These are phyloP conservation scores for Phialophora chinensis DNA, from an alignment of 2,329 filamentous ascomycete genomes.

Conservation along the genomic window DNA sequence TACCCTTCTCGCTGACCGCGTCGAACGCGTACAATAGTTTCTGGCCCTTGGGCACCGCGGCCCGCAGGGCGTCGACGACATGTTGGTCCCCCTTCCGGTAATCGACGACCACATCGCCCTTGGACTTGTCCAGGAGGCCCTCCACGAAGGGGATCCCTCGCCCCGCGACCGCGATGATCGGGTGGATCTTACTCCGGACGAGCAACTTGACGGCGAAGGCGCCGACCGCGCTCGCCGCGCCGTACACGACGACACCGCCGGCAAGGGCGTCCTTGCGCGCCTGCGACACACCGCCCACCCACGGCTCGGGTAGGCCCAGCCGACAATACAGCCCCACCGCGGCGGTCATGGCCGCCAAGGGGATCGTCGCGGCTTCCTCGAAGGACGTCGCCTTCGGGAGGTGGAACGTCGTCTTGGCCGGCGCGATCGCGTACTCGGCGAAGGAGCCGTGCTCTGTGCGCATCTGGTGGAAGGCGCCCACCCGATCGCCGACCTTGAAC, in stretches of 20 bases:
- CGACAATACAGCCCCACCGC: constrained; percentile 31
- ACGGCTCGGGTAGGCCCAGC: constrained; percentile 36
- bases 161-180: constrained; percentile 66
- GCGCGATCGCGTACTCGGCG: constrained; percentile 63
- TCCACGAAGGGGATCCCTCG: constrained; percentile 58
- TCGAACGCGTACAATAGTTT: constrained; percentile 63
- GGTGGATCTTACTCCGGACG: constrained; percentile 62
- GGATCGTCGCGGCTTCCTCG: constrained; percentile 51
- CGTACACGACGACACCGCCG: constrained; percentile 58
- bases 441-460: constrained; percentile 57
- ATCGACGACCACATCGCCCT: constrained; percentile 65
- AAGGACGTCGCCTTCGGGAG: constrained; percentile 59
- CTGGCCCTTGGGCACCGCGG: constrained; percentile 48
- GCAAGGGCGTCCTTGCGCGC: constrained; percentile 28
- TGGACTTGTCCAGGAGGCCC: constrained; percentile 56
- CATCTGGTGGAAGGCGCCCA: constrained; percentile 60
- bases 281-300: constrained; percentile 25
- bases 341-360: constrained; percentile 34
- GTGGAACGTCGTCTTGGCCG: constrained; percentile 62
- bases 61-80: constrained; percentile 54
- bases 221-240: constrained; percentile 63
- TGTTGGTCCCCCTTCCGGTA: constrained; percentile 64
- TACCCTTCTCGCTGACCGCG: constrained; percentile 61
- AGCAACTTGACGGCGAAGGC: constrained; percentile 66
- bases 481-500: constrained; percentile 63